Percentiles rank a stretch among this genome's conserved stretches.
phyloP scores from a whole-genome alignment of 2,329 filamentous ascomycete genomes.

The Calonectria hongkongensis region DNA sequence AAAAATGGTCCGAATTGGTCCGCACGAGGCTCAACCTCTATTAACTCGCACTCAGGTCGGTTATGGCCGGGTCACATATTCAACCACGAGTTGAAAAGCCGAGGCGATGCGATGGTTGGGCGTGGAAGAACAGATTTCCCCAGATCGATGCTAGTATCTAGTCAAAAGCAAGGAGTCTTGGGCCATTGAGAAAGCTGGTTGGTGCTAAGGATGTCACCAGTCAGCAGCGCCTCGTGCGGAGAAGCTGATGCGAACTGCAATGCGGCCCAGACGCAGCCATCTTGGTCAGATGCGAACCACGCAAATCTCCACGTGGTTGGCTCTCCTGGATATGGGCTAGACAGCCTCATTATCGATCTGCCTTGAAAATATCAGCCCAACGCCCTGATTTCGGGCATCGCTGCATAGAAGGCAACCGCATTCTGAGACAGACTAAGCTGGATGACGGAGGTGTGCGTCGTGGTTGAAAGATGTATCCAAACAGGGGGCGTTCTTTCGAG shows the following conservation, averaged over 20 bases:
- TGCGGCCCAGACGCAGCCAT: conserved; percentile 41
- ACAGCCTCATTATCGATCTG: conserved; percentile 33
- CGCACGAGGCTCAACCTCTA: conserved; percentile 22
- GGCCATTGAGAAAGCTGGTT: conserved; percentile 31
- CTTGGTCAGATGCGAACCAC: conserved; percentile 43
- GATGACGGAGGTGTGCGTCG: conserved; percentile 19
- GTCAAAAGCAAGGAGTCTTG: neutral
- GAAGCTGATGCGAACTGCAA: conserved; percentile 34
- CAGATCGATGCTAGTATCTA: neutral
- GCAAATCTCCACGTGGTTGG: conserved; percentile 46
- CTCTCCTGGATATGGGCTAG: conserved; percentile 10
- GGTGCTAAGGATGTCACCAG: conserved; percentile 11
- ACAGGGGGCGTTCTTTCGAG: conserved; percentile 16
- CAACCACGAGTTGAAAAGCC: conserved; percentile 19
- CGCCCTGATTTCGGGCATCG: conserved; percentile 42
- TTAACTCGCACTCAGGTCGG: neutral
- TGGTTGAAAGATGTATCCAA: conserved; percentile 4
- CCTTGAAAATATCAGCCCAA: conserved; percentile 41
- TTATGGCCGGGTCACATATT: conserved; percentile 7
- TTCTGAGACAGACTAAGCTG: conserved; percentile 7
- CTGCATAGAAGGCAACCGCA: conserved; percentile 33
- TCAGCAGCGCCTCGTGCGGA: conserved; percentile 30
- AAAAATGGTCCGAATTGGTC: conserved; percentile 9
- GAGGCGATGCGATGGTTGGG: conserved; percentile 7
- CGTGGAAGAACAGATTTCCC: conserved; percentile 6